Conservation (phyloP, 176 grass and related monocot genomes). For the Musa itinerans region DNA sequence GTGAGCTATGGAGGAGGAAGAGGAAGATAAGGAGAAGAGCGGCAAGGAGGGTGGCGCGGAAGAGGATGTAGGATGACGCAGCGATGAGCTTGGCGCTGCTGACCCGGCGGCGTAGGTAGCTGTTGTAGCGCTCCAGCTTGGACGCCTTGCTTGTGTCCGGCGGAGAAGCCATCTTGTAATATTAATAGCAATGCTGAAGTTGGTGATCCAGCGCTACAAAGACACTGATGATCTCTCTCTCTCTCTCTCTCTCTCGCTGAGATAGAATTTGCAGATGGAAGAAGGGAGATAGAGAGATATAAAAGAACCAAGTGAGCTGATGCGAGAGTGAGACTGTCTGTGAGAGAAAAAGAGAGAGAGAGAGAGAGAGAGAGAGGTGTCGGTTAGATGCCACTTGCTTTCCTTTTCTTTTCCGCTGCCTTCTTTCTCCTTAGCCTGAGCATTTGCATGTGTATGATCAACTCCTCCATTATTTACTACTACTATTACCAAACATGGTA, state of each 20-base stretch:
- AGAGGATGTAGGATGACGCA: neutral
- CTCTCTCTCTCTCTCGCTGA: neutral
- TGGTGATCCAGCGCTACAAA: too few relatives aligned
- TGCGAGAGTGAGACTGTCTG: too few relatives aligned
- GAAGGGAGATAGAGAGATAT: neutral
- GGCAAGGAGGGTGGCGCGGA: constrained; percentile 8
- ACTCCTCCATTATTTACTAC: neutral
- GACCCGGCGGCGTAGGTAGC: constrained; percentile 1
- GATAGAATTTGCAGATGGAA: neutral
- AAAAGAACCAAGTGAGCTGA: neutral
- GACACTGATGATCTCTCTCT: neutral
- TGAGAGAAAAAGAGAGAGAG: neutral
- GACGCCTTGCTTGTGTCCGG: constrained; percentile 1
- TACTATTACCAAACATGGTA: too few relatives aligned
- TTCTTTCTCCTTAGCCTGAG: neutral
- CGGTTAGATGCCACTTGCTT: neutral
- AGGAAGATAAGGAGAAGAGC: constrained; percentile 6
- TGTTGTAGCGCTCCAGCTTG: constrained; percentile 5
- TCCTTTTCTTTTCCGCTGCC: neutral
- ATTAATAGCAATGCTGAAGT: too few relatives aligned
- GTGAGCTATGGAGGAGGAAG: constrained; percentile 7
- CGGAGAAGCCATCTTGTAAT: neutral
- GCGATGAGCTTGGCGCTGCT: neutral
- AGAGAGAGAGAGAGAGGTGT: neutral
- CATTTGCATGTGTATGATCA: neutral